Evolutionary conservation across 1,284 basidiomycete species (phyloP), one percentile per base, ranked within the genome.

Genomic region (Fomitiporia mediterranea): DNA sequence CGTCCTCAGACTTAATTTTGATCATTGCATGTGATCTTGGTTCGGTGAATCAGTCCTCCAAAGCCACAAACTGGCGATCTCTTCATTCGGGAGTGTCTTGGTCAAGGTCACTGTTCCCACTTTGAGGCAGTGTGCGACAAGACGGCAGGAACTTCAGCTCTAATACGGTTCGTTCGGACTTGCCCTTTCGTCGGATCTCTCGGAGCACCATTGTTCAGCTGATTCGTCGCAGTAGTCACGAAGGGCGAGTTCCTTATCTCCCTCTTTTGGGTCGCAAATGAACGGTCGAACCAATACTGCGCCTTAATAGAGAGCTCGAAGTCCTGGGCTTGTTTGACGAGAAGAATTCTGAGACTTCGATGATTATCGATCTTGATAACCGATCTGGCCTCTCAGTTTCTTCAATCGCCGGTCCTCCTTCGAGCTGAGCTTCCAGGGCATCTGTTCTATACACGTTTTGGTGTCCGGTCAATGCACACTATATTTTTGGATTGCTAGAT

Each of bases 251-350:
- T 19, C 8, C 43, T 44, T 44, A 44, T 44, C 43, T 44, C 25
- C 25, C 43, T 13, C n/a, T n/a, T n/a, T n/a, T 25, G 25, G 23
- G 21, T 44, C 25, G 1, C 8, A 6, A 27, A 28, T 28, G 21
- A 21, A 40, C 39, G 39, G 39, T 3, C 8, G 43, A 44, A 25
- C 23, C 2, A n/a, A 27, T 21, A 9, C 21, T 25, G 30, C 37
- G n/a, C n/a, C n/a, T 51, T 51, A 28, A 35, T 51, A 15, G 19
- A 37, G 40, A 39, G 50, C 30, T 28, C 21, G 35, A 38, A 44
- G 43, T 23, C 25, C 23, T 21, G 9, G 7, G 25, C 25, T 44
- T 1, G 21, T 17, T 25, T 27, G n/a, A 9, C 9, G 23, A 28
- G 25, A 44, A 28, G 43, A 44, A 44, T 11, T 4, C 9, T 3